Conservation (phyloP, 148 eudicot genomes). For the Rhododendron ovatum region DNA sequence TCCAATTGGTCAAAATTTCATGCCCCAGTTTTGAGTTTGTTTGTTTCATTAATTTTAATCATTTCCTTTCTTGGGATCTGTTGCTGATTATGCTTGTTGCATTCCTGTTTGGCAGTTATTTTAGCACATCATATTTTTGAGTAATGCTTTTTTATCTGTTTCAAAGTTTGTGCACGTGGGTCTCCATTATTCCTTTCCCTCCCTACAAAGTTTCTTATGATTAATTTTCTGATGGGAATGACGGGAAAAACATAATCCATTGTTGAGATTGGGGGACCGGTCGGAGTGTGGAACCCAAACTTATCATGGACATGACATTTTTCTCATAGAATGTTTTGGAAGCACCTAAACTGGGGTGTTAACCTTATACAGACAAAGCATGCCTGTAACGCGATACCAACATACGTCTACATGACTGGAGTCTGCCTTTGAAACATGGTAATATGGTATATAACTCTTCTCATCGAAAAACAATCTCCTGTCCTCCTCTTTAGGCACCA, state of each 20-base stretch:
- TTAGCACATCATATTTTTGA: background rate
- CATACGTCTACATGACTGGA: background rate
- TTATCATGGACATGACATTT: background rate
- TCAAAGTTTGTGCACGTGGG: background rate
- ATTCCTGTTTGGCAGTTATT: background rate
- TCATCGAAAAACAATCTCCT: background rate
- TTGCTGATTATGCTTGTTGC: background rate
- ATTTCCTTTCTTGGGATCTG: background rate
- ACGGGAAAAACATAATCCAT: background rate
- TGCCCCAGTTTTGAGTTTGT: background rate
- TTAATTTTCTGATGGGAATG: background rate
- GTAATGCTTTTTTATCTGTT: background rate
- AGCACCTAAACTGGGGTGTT: background rate
- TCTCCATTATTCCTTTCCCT: background rate
- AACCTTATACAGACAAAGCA: background rate
- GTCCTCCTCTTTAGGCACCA: background rate
- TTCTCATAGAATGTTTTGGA: background rate
- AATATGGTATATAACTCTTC: background rate
- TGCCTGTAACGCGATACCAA: background rate
- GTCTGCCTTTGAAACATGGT: background rate
- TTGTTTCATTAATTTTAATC: background rate
- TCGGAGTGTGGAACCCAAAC: background rate
- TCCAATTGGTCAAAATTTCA: background rate
- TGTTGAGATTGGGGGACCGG: background rate
- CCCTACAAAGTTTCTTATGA: background rate